Percentiles rank a stretch among this genome's conserved stretches.
Evolutionary conservation across 2,329 filamentous ascomycete genomes (phyloP).

Genomic region (Fusarium sp.): DNA sequence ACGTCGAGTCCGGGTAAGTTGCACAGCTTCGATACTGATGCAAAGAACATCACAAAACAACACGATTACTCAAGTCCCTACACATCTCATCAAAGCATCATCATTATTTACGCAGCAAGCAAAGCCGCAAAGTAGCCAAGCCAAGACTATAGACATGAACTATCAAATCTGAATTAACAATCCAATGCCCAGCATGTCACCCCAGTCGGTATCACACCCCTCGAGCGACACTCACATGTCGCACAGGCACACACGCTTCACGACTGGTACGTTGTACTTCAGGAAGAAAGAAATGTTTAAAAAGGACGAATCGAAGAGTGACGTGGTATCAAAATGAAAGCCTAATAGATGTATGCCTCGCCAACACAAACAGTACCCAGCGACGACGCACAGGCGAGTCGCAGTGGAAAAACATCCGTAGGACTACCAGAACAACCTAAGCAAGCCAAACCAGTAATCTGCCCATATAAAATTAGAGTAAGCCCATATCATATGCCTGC

Average conservation of each 20-base stretch:
- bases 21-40: background rate
- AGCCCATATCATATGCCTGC: slow-evolving; percentile 31
- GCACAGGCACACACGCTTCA: slow-evolving; percentile 1
- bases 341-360: slow-evolving; percentile 41
- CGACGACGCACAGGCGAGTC: slow-evolving; percentile 35
- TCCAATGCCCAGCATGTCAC: background rate
- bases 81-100: slow-evolving; percentile 14
- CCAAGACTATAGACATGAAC: background rate
- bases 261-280: background rate
- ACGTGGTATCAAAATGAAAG: slow-evolving; percentile 45
- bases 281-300: slow-evolving; percentile 16
- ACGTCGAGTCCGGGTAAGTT: slow-evolving; percentile 7
- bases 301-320: slow-evolving; percentile 39
- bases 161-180: background rate
- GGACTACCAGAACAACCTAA: slow-evolving; percentile 1
- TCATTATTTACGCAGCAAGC: slow-evolving; percentile 19
- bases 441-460: slow-evolving; percentile 33
- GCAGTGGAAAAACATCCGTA: slow-evolving; percentile 28
- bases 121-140: background rate
- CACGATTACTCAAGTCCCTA: background rate
- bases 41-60: background rate
- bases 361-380: slow-evolving; percentile 32
- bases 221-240: background rate
- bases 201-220: background rate
- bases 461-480: slow-evolving; percentile 17